Conservation (phyloP, 129 eudicot genomes). For the Saposhnikovia divaricata region DNA sequence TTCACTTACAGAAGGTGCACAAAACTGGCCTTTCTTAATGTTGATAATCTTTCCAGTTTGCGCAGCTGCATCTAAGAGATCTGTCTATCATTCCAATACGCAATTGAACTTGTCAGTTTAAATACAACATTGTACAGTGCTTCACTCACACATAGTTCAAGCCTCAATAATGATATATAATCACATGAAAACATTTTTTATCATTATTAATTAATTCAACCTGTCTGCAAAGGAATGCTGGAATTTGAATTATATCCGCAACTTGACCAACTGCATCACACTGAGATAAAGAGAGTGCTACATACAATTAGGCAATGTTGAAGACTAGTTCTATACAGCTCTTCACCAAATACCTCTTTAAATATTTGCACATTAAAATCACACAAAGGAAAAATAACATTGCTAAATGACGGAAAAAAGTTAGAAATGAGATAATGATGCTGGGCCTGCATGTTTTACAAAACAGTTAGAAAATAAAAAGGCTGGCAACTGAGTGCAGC, state of each 20-base stretch:
- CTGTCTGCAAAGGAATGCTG: slow-evolving; percentile 10
- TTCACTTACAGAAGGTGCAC: slow-evolving; percentile 76
- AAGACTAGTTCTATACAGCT: slow-evolving; percentile 7
- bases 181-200: not conserved
- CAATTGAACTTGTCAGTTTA: slow-evolving; percentile 11
- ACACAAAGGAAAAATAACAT: not conserved
- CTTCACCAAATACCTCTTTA: not conserved
- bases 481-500: not conserved
- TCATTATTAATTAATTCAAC: slow-evolving; percentile 21
- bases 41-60: slow-evolving; percentile 5
- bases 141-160: not conserved
- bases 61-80: slow-evolving; percentile 3
- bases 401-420: not conserved
- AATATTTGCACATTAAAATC: not conserved
- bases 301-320: slow-evolving; percentile 16
- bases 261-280: slow-evolving; percentile 72
- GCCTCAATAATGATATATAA: not conserved
- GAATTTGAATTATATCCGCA: slow-evolving; percentile 3
- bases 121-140: not conserved
- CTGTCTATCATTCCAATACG: slow-evolving; percentile 27
- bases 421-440: not conserved
- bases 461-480: not conserved
- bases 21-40: slow-evolving; percentile 19
- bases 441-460: not conserved
- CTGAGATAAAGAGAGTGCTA: slow-evolving; percentile 28